Base-by-base conservation (phyloP, 2,329 filamentous ascomycete genomes). In the Verticillium isaacii region DNA sequence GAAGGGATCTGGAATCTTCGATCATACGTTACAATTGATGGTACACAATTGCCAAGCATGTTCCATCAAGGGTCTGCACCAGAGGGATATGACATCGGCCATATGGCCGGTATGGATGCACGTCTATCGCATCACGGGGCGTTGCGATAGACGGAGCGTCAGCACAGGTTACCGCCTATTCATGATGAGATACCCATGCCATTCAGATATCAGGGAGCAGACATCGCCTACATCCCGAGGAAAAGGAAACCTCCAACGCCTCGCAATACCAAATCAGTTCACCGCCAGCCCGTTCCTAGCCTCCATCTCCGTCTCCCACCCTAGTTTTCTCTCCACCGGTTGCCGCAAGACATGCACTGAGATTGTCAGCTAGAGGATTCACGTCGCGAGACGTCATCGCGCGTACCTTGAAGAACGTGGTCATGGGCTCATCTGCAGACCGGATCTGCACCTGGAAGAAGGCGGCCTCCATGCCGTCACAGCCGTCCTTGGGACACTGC, bases 371-470 rank as follows among this genome's bases (percentile, higher is more conserved):
- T 12, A 25, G 14, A 34, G 5, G 34, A 23, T 14, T 6, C 19
- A 19, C 32, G 19, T 25, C 4, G 32, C 39, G 11, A 17, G 23
- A 55, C 32, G n/a, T 39, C 29, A 66, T 14, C n/a, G 2, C 9
- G 12, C 45, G 5, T 52, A 92, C 90, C 85, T 93, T 95, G 78
- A 89, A 96, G 77, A 98, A 98, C 64, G 88, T 94, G 67, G 95
- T 99, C 91, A 97, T 97, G 64, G 95, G 95, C 82, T 99, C 95
- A 78, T 99, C 95, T 59, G 95, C 95, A 81, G 92, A 96, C 69
- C 95, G 88, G 78, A 98, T 98, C 83, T 99, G 95, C 69, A 98
- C 88, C 82, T 97, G 92, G 81, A 93, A 96, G 80, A 94, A 98
- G 66, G 93, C 96, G 3, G 95, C 95, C 79, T 92, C 87, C 64